Conservation (phyloP, 768 basidiomycete species). For the Boletus rubropictus region DNA sequence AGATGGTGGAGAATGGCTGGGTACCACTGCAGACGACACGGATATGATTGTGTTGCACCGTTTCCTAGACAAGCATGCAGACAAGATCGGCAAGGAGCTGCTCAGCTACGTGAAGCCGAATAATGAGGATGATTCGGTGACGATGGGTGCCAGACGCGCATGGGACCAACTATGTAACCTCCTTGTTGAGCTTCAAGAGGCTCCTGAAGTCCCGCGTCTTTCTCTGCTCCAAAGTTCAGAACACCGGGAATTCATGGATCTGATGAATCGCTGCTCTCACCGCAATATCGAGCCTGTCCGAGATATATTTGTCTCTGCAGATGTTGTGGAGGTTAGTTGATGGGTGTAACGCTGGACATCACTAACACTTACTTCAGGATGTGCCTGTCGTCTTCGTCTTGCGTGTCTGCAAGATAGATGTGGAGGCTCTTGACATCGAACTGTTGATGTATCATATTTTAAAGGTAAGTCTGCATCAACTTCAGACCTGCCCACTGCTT, state of each 20-base stretch:
- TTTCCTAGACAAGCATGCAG: slow-evolving; percentile 78
- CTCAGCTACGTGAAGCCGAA: slow-evolving; percentile 63
- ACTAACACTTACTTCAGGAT: slow-evolving; percentile 28
- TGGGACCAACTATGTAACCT: slow-evolving; percentile 79
- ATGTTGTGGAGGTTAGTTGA: slow-evolving; percentile 39
- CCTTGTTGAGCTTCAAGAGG: slow-evolving; percentile 72
- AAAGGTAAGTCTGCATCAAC: slow-evolving; percentile 41
- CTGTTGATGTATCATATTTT: slow-evolving; percentile 73
- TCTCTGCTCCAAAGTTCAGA: slow-evolving; percentile 42
- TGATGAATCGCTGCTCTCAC: slow-evolving; percentile 60
- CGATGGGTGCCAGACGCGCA: slow-evolving; percentile 65
- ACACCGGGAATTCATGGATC: slow-evolving; percentile 60
- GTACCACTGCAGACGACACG: slow-evolving; percentile 77
- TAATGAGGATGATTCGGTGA: slow-evolving; percentile 48
- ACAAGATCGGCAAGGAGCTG: slow-evolving; percentile 83
- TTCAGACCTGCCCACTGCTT: background rate
- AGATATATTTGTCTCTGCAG: slow-evolving; percentile 58
- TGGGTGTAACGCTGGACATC: background rate
- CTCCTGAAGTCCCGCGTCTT: slow-evolving; percentile 60
- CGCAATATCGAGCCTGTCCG: slow-evolving; percentile 57
- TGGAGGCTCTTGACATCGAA: slow-evolving; percentile 75
- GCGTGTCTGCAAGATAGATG: slow-evolving; percentile 63
- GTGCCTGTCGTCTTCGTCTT: slow-evolving; percentile 53
- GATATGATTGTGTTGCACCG: slow-evolving; percentile 79
- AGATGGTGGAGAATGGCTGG: slow-evolving; percentile 64